Conservation (phyloP, 768 basidiomycete species). For the Cyclocybe cylindracea region DNA sequence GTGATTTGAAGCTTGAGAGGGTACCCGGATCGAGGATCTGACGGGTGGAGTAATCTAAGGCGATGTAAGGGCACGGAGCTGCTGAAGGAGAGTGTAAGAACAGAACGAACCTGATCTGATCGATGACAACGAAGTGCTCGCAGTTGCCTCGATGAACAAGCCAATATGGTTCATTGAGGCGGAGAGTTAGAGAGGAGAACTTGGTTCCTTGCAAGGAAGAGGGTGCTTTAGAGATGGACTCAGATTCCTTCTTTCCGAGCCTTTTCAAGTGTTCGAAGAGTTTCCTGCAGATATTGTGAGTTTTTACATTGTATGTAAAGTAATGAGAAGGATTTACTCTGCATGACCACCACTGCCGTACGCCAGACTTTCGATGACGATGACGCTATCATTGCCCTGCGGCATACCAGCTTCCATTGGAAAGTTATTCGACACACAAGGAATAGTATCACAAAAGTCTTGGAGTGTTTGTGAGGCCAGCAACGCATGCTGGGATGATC, state of each 20-base stretch:
- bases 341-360: constrained; percentile 69
- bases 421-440: constrained; percentile 62
- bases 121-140: constrained; percentile 75
- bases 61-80: constrained; percentile 5
- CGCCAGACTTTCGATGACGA: constrained; percentile 61
- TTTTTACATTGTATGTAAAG: not conserved
- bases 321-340: constrained; percentile 30
- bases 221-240: constrained; percentile 35
- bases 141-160: constrained; percentile 80
- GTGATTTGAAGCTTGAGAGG: constrained; percentile 70
- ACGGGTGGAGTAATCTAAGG: constrained; percentile 55
- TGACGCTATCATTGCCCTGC: constrained; percentile 38
- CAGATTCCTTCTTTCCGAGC: constrained; percentile 22
- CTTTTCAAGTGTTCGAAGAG: constrained; percentile 40
- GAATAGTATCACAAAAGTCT: constrained; percentile 59
- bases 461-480: constrained; percentile 73
- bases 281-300: constrained; percentile 37
- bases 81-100: not conserved
- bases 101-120: constrained; percentile 65
- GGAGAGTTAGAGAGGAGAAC: constrained; percentile 56
- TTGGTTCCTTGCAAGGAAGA: constrained; percentile 47
- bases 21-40: constrained; percentile 59
- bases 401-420: constrained; percentile 34
- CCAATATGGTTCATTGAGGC: constrained; percentile 80
- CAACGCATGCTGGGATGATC: constrained; percentile 68